Evolutionary conservation across 176 grass and related monocot genomes (phyloP), one percentile per base, ranked within the genome.

Genomic region (Oryza meyeriana): DNA sequence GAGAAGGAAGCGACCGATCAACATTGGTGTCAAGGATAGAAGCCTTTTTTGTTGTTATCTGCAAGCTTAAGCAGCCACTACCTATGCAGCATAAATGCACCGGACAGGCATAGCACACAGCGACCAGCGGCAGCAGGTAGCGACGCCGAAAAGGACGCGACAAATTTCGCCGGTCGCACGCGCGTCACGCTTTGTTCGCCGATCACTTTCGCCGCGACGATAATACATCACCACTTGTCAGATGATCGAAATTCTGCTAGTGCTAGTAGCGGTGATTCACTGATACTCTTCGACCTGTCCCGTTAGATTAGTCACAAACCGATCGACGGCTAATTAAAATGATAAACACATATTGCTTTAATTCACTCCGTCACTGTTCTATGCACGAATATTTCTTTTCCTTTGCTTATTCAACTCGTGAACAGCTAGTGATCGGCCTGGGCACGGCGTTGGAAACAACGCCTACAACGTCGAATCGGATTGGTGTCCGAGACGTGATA

Each of bases 131-230:
- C 5, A 6, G 70, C 61, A 30, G n/a, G 18, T 39, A 66, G 70
- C 14, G 52, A 76, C 61, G 50, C 50, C 20, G 73, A 65, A 12
- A 38, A 74, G 24, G 80, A 79, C 67, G 22, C 26, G 58, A 57
- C 44, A 50, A 26, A 18, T 66, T 58, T 63, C 9, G 20, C 4
- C 29, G 52, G 65, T 32, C 74, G 57, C 36, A 78, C 26, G 44
- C 26, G 44, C 77, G 27, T 88, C 66, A 27, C 52, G 22, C 25
- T 58, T 83, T 8, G 74, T 83, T 83, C 59, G 74, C 80, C 59
- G 33, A 59, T 78, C 82, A 29, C 50, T 85, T 79, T 88, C 75
- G 6, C 31, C 62, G 5, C 62, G 8, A n/a, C 17, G 20, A 30
- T 9, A 12, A 47, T 44, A 12, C 70, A 12, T 66, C 77, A 6